A percentile compares a stretch with the other conserved stretches of the same genome.
These are phyloP conservation scores for Daedalea quercina DNA, from an alignment of 768 basidiomycete species.

Conservation along the genomic window DNA sequence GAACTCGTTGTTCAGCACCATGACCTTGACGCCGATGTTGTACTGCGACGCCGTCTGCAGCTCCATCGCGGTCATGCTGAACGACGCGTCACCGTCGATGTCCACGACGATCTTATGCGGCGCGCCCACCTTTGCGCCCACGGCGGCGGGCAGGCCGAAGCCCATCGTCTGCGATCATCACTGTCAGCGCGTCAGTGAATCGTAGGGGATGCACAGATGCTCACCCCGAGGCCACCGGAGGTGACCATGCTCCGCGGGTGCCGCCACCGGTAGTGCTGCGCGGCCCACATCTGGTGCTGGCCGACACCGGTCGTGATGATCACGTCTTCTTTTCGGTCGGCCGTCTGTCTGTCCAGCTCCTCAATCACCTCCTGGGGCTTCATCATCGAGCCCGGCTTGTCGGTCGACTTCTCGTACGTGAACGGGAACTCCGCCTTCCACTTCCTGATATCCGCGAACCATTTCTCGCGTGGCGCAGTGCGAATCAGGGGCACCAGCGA, in stretches of 20 bases:
- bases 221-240: conserved; percentile 88
- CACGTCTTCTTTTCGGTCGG: conserved; percentile 77
- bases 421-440: conserved; percentile 94
- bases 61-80: conserved; percentile 99
- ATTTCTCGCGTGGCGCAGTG: conserved; percentile 54
- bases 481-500: conserved; percentile 77
- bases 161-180: conserved; percentile 78
- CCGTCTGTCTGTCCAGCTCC: conserved; percentile 80
- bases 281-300: conserved; percentile 99
- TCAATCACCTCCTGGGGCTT: conserved; percentile 98
- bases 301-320: conserved; percentile 93
- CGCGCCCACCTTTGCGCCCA: conserved; percentile 95
- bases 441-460: conserved; percentile 75
- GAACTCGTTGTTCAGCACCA: conserved; percentile 93
- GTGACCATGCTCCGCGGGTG: conserved; percentile 85
- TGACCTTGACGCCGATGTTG: conserved; percentile 90
- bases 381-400: conserved; percentile 52
- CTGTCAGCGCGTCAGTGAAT: not conserved
- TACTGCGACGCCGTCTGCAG: conserved; percentile 89
- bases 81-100: conserved; percentile 96
- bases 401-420: conserved; percentile 61
- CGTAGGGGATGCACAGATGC: conserved; percentile 26
- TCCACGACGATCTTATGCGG: conserved; percentile 93
- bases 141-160: conserved; percentile 89
- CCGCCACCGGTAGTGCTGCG: conserved; percentile 89